Base-by-base conservation (phyloP, 164 flowering plant species). In the Nelumbo lutea region DNA sequence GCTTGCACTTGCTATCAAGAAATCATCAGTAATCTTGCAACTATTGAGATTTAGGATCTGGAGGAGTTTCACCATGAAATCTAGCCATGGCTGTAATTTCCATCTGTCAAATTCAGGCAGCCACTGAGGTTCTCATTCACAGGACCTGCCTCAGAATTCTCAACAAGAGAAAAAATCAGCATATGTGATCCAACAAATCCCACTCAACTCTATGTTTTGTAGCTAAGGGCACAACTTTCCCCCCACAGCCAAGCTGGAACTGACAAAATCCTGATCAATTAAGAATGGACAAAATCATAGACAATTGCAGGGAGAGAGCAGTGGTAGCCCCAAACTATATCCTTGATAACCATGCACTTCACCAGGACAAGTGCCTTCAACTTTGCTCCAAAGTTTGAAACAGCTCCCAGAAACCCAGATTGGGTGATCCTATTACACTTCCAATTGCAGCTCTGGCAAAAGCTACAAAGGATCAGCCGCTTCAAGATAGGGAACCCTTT, bases 391-490 rank as follows among this genome's bases (percentile, higher is more conserved):
- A 81, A 81, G 75, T 72, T 81, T 9, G 80, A 62, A 59, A 91
- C 83, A 40, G 77, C 68, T 48, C 82, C 86, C 51, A 83, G 76
- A 69, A 91, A 64, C 66, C 97, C 97, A 61, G 55, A 40, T 70
- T 81, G 86, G 67, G 87, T 82, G 71, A 91, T 78, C 84, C 81
- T 73, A 81, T 88, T 83, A 84, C 97, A 91, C 79, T 86, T 88
- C 90, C 64, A 91, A 69, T 51, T 83, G 85, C 14, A 91, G 70
- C 75, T 68, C 80, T 77, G 58, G 87, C 73, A 68, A 89, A 84
- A 46, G 86, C 78, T 60, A 81, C 73, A 69, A 13, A 91, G 82
- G 75, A 66, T 79, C 51, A 91, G 59, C 42, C 84, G 84, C 69
- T 83, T 88, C 65, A 91, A 69, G 68, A 82, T 86, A 2, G 87